These are phyloP conservation scores for Somion occarium DNA, from an alignment of 1,284 basidiomycete genomes.

Conservation along the genomic window DNA sequence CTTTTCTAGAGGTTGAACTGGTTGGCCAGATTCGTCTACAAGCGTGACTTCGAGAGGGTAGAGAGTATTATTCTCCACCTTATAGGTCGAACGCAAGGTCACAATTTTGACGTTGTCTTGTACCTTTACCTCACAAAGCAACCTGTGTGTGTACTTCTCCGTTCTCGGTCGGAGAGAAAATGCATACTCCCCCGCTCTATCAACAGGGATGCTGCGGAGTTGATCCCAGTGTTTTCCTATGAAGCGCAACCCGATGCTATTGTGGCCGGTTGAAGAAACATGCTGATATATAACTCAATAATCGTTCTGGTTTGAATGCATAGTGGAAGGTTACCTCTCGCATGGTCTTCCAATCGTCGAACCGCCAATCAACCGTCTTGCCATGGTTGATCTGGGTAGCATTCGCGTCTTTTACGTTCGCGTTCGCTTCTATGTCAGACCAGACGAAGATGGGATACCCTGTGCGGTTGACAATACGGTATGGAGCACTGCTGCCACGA, in stretches of 20 bases:
- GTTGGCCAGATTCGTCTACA: constrained; percentile 82
- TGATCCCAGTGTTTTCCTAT: constrained; percentile 91
- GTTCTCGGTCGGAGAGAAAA: constrained; percentile 81
- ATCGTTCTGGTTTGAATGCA: background rate
- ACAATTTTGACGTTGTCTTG: constrained; percentile 95
- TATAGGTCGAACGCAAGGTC: constrained; percentile 91
- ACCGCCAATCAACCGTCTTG: constrained; percentile 89
- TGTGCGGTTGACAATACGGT: constrained; percentile 89
- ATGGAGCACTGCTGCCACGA: constrained; percentile 89
- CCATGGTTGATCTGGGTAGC: constrained; percentile 65
- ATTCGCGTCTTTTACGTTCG: constrained; percentile 39
- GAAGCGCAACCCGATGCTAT: constrained; percentile 81
- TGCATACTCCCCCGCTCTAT: constrained; percentile 90
- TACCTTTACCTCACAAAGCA: constrained; percentile 90
- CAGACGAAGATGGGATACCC: constrained; percentile 81
- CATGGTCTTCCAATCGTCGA: constrained; percentile 94
- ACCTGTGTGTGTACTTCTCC: constrained; percentile 73
- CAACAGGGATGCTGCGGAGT: constrained; percentile 86
- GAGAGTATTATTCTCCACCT: constrained; percentile 88
- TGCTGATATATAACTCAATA: constrained; percentile 46
- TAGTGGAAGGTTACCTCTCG: constrained; percentile 63
- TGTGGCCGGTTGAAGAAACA: constrained; percentile 73
- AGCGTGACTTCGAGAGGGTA: constrained; percentile 93
- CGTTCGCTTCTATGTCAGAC: constrained; percentile 66
- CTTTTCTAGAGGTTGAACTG: constrained; percentile 79